Evolutionary conservation across 2,329 filamentous ascomycete species (phyloP), one percentile per base, ranked within the genome.

Genomic region (Chaetomiaceae sp.): DNA sequence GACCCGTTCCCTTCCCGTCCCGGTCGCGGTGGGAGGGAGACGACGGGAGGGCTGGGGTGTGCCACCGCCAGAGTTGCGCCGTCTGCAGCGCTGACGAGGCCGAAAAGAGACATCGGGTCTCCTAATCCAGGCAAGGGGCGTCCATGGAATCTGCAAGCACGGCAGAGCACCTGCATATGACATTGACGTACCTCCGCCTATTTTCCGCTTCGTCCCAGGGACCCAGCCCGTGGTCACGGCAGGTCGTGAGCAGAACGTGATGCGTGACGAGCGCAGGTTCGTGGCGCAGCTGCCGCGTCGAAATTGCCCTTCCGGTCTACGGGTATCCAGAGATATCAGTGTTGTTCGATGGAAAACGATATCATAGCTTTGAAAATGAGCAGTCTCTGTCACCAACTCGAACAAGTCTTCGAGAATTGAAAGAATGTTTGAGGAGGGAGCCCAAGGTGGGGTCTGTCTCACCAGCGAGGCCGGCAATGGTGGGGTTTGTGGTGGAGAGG

Each of bases 11-110:
- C 43, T 16, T 44, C 23, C 48, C 34, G 46, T 21, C 30, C 9
- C 17, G 30, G 39, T 33, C 48, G 34, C 33, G 42, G 25, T 27
- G 25, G 33, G 44, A 50, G 47, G 49, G 49, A 49, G 52, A 55
- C 44, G 52, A 55, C n/a, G 55, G 55, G 41, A 51, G 52, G 49
- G 42, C 46, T 31, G 48, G 25, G 46, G 51, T 25, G 46, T 53
- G 48, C 34, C 30, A 57, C 53, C 27, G 21, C 38, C 17, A 30
- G 21, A 30, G n/a, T 9, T 21, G 25, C 6, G 25, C 25, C 19
- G 16, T 48, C 13, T 14, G 19, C 12, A 6, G 39, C 8, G 23
- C 21, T 37, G 7, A 10, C 5, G 13, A 7, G 41, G 34, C 43
- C 54, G n/a, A 37, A 45, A 46, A 50, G 38, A 12, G 43, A 48